Conservation (phyloP, 2,329 filamentous ascomycete species). For the Myriosclerotinia scirpicola region DNA sequence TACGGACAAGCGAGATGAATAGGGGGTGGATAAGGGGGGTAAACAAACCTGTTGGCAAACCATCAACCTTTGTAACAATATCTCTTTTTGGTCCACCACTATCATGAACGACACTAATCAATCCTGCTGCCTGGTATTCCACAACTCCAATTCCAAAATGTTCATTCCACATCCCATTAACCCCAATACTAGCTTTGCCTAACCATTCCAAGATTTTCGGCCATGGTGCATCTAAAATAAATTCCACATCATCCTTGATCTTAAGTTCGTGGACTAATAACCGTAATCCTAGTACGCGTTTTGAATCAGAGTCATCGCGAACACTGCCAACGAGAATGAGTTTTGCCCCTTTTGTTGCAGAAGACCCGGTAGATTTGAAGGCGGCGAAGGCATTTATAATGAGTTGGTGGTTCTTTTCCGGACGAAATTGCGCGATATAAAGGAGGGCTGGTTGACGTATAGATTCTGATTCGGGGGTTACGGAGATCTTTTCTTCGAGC, state of each 20-base stretch:
- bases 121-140: slow-evolving; percentile 92
- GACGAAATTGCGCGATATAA: slow-evolving; percentile 96
- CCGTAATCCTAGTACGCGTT: slow-evolving; percentile 82
- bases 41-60: slow-evolving; percentile 68
- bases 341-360: slow-evolving; percentile 56
- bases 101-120: slow-evolving; percentile 91
- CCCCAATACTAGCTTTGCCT: slow-evolving; percentile 74
- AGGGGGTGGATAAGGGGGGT: not conserved
- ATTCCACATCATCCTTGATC: slow-evolving; percentile 81
- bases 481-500: slow-evolving; percentile 70
- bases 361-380: slow-evolving; percentile 60
- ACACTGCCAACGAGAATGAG: slow-evolving; percentile 90
- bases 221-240: slow-evolving; percentile 89
- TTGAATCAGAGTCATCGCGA: slow-evolving; percentile 77
- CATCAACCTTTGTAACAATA: slow-evolving; percentile 81
- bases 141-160: slow-evolving; percentile 98
- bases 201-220: slow-evolving; percentile 80
- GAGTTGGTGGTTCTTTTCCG: slow-evolving; percentile 92
- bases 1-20: slow-evolving; percentile 3
- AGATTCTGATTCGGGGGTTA: slow-evolving; percentile 68
- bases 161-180: slow-evolving; percentile 99
- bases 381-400: slow-evolving; percentile 81
- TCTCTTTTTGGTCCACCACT: slow-evolving; percentile 91
- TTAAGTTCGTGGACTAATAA: slow-evolving; percentile 82
- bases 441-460: slow-evolving; percentile 71